Conservation (phyloP, 2,329 filamentous ascomycete genomes). For the Pseudocercospora eumusae region DNA sequence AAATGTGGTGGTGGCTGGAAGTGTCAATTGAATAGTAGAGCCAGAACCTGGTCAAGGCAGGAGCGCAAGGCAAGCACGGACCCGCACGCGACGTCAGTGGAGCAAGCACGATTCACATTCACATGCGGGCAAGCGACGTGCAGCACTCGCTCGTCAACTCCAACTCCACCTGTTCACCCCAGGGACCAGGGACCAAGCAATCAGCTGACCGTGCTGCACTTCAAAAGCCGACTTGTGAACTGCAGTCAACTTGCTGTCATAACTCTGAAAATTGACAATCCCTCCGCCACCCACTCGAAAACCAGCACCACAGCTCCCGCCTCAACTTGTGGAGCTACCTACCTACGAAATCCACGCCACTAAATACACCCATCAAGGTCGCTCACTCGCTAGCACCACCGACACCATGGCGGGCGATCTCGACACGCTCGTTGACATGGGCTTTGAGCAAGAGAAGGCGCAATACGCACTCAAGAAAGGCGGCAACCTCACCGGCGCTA, state of each 20-base stretch:
- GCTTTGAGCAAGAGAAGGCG: constrained; percentile 80
- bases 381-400: constrained; percentile 13
- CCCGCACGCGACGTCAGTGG: neutral
- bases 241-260: neutral
- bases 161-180: neutral
- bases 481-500: constrained; percentile 75
- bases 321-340: neutral
- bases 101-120: constrained; percentile 9
- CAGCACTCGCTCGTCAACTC: no score
- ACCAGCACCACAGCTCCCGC: neutral
- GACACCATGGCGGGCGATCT: constrained; percentile 55
- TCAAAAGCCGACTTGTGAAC: neutral
- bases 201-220: neutral
- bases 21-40: neutral
- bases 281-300: neutral
- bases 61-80: neutral
- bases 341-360: constrained; percentile 5
- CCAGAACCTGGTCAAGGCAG: neutral
- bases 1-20: neutral
- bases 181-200: neutral
- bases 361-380: constrained; percentile 5
- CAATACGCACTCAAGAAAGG: constrained; percentile 81
- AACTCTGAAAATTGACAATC: neutral
- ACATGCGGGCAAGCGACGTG: neutral
- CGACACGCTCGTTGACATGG: constrained; percentile 65